Evolutionary conservation across 805 yeast genomes (phyloP).

Genomic region (Cyberlindnera bimundalis): DNA sequence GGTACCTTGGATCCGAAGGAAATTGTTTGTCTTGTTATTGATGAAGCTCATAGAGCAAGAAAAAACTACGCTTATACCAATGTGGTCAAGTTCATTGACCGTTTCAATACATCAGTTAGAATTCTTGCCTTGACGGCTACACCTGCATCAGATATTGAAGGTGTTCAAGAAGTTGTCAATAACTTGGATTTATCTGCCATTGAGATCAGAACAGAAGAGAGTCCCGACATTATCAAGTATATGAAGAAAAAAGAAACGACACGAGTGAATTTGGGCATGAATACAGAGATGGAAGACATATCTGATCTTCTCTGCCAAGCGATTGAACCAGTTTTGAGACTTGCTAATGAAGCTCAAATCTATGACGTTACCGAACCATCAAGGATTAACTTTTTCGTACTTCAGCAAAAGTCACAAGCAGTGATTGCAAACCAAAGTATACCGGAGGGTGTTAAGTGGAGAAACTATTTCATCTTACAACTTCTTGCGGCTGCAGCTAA

Average conservation of each 20-base stretch:
- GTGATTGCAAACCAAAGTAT: constrained; percentile 49
- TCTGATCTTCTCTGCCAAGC: constrained; percentile 58
- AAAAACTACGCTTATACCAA: constrained; percentile 88
- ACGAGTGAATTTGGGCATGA: constrained; percentile 51
- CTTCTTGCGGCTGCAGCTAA: constrained; percentile 70
- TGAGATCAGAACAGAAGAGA: constrained; percentile 82
- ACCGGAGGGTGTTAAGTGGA: constrained; percentile 74
- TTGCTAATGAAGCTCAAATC: constrained; percentile 61
- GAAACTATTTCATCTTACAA: constrained; percentile 57
- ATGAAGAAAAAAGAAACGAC: constrained; percentile 66
- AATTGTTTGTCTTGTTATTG: constrained; percentile 75
- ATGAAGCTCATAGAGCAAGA: constrained; percentile 93
- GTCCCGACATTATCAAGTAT: constrained; percentile 75
- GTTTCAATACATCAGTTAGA: constrained; percentile 66
- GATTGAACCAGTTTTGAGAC: constrained; percentile 57
- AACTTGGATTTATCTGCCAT: constrained; percentile 71
- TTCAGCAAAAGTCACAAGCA: constrained; percentile 64
- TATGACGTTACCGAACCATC: constrained; percentile 65
- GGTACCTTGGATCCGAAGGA: constrained; percentile 76
- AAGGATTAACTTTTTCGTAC: constrained; percentile 63
- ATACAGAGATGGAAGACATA: constrained; percentile 53
- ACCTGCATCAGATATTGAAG: constrained; percentile 84
- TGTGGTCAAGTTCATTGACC: constrained; percentile 63
- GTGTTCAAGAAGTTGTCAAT: constrained; percentile 80
- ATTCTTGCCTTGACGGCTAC: constrained; percentile 92